Percentiles rank a stretch among this genome's conserved stretches.
phyloP scores from a whole-genome alignment of 495 filamentous ascomycete species.

The Penicillium cinerascens region DNA sequence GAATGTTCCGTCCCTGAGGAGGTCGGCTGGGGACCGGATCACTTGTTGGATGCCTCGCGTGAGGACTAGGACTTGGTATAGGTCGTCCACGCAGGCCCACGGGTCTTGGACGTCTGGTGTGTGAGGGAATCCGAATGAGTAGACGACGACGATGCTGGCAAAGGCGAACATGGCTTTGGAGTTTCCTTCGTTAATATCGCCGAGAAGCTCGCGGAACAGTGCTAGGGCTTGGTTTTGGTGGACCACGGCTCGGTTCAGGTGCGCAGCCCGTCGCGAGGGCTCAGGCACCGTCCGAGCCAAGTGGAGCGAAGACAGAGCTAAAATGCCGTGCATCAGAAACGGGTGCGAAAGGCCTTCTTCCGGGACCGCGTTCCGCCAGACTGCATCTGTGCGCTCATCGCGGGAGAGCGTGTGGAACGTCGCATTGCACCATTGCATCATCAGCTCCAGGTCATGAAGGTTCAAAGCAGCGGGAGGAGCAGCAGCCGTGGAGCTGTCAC shows the following conservation, averaged over 20 bases:
- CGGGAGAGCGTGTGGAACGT: slow-evolving; percentile 32
- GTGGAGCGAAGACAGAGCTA: slow-evolving; percentile 48
- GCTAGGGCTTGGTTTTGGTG: slow-evolving; percentile 48
- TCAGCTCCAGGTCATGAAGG: slow-evolving; percentile 37
- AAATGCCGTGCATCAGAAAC: slow-evolving; percentile 51
- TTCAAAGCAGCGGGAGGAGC: slow-evolving; percentile 22
- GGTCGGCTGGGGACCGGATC: slow-evolving; percentile 26
- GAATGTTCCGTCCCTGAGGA: slow-evolving; percentile 27
- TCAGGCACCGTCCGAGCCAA: slow-evolving; percentile 34
- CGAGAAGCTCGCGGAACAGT: slow-evolving; percentile 40
- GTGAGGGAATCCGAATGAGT: slow-evolving; percentile 48
- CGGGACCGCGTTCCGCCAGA: slow-evolving; percentile 45
- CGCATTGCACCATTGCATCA: slow-evolving; percentile 45
- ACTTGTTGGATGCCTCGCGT: slow-evolving; percentile 46
- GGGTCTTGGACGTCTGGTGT: slow-evolving; percentile 34
- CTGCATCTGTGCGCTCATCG: slow-evolving; percentile 25
- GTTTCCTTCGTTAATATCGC: slow-evolving; percentile 40
- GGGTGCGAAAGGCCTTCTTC: slow-evolving; percentile 45
- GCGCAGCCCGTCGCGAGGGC: slow-evolving; percentile 16
- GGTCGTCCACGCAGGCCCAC: slow-evolving; percentile 36
- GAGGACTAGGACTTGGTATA: slow-evolving; percentile 42
- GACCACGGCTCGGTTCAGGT: slow-evolving; percentile 40
- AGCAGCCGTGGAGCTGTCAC: slow-evolving; percentile 4
- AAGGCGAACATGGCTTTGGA: slow-evolving; percentile 52
- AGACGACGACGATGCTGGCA: slow-evolving; percentile 46